Evolutionary conservation across 441 rosid species (phyloP).

Genomic region (Populus hybrid): DNA sequence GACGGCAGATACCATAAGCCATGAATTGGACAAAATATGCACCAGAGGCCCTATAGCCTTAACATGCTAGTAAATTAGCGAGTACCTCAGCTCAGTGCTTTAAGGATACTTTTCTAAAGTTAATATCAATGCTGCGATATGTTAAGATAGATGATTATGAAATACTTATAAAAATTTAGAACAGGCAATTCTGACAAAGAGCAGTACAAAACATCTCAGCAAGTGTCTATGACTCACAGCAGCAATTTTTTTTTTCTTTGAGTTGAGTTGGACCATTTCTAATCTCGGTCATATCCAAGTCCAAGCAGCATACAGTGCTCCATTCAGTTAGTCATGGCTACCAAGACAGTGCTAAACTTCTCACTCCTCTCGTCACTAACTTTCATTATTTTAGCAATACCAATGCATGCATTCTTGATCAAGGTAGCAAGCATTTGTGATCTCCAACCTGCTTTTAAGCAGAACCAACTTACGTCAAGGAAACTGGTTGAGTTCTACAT

Average conservation of each 20-base stretch:
- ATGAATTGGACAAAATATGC: not conserved
- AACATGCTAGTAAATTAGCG: not conserved
- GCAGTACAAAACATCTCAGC: not conserved
- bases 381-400: not conserved
- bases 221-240: not conserved
- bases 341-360: not conserved
- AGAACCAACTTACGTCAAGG: conserved; percentile 52
- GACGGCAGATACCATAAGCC: not conserved
- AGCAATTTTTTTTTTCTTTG: not conserved
- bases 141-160: not conserved
- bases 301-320: not conserved
- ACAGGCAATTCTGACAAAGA: not conserved
- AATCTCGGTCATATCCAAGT: not conserved
- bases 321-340: not conserved
- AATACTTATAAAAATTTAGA: not conserved
- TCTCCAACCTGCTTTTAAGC: conserved; percentile 44
- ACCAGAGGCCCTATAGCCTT: not conserved
- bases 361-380: not conserved
- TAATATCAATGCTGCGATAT: not conserved
- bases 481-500: conserved; percentile 56
- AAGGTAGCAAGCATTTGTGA: conserved; percentile 51
- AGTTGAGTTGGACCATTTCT: not conserved
- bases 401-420: conserved; percentile 22
- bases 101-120: not conserved
- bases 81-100: not conserved